A percentile compares a stretch with the other conserved stretches of the same genome.
phyloP scores from a whole-genome alignment of 2,329 filamentous ascomycete species.

The Aspergillus floridensis region DNA sequence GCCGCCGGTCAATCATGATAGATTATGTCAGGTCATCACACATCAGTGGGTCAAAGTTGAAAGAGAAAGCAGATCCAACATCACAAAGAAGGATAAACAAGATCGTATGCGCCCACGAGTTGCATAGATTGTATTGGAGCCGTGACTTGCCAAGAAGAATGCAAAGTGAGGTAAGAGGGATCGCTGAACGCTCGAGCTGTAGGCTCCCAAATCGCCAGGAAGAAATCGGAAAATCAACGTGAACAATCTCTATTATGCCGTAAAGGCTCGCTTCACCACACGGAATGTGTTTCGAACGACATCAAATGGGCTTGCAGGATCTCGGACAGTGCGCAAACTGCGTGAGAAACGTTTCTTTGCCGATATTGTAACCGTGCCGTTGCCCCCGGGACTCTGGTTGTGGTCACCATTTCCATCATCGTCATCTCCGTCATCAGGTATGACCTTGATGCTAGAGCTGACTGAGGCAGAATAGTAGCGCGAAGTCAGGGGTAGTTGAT shows the following conservation, averaged over 20 bases:
- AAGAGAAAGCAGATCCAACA: constrained; percentile 7
- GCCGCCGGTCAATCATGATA: constrained; percentile 12
- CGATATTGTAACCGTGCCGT: constrained; percentile 30
- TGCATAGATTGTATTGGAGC: background rate
- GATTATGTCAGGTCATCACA: constrained; percentile 16
- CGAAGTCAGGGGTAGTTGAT: constrained; percentile 62
- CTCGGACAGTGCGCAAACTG: constrained; percentile 4
- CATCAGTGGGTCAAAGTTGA: constrained; percentile 7
- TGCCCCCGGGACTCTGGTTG: constrained; percentile 21
- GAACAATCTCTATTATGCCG: constrained; percentile 24
- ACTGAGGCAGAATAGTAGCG: constrained; percentile 52
- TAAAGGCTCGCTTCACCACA: constrained; percentile 27
- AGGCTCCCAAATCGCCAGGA: background rate
- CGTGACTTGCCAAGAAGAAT: background rate
- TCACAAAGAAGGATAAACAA: constrained; percentile 14
- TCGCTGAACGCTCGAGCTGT: background rate
- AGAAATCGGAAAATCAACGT: background rate
- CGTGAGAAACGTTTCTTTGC: constrained; percentile 7
- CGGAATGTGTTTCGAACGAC: constrained; percentile 11
- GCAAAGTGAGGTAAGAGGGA: background rate
- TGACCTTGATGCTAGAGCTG: constrained; percentile 41
- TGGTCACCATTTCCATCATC: constrained; percentile 18
- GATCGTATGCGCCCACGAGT: background rate
- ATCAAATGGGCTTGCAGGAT: constrained; percentile 10
- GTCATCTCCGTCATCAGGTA: constrained; percentile 35